Base-by-base conservation (phyloP, 2,329 filamentous ascomycete species). In the Phyllosticta capitalensis region DNA sequence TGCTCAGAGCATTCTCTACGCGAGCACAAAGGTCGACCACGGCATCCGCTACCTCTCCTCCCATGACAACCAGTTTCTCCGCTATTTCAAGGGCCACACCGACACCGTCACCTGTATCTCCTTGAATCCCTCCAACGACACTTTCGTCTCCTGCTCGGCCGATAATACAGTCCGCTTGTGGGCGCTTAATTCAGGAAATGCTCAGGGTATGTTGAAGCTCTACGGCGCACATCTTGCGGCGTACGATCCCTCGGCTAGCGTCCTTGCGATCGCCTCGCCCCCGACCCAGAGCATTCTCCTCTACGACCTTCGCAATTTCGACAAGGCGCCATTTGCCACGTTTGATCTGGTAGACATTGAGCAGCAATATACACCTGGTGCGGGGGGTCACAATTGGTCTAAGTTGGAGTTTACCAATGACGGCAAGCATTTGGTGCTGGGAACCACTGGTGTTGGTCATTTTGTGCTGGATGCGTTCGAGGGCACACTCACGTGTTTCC, bases 331-430 rank as follows among this genome's bases (percentile, higher is more conserved):
- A 0, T 95, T 99, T 68, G 82, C 86, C 10, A 88, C 83, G 9
- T 94, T 97, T 67, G 92, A 97, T 68, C 78, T 97, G 17, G 74
- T 84, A 22, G 83, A 86, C 5, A 81, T 86, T 54, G 84, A 88
- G 65, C 70, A 74, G 66, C 79, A 72, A 62, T 81, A 72, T 48
- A 76, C 73, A 54, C 78, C 70, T 52, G 67, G 67, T 12, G 70
- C 69, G 60, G 64, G 69, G 2, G 71, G 71, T n/a, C 54, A 26
- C 49, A 49, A 49, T 28, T 99, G 94, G 94, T 94, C 89, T 1
- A 91, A 88, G 66, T 80, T 99, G 50, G 91, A 96, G 67, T 97
- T 99, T 71, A 94, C 90, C 61, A 99, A 99, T 67, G 94, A 99
- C 68, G 94, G 94, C 19, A 95, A 95, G 69, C 84, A 84, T 62